Conservation (phyloP, 305 asterid species). For the Fraxinus greggii region DNA sequence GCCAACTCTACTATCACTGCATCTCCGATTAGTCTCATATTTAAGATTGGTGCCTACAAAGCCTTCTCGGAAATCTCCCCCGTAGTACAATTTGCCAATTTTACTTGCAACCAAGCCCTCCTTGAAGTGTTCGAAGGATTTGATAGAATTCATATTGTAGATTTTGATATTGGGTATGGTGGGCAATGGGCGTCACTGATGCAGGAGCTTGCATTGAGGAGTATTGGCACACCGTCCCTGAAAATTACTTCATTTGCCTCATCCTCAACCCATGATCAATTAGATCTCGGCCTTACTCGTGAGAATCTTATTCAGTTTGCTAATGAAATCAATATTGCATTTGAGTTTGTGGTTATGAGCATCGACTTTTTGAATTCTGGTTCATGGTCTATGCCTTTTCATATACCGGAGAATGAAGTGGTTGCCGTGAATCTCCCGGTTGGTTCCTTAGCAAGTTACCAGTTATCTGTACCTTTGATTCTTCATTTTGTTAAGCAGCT, state of each 20-base stretch:
- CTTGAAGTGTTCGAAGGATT: conserved; percentile 77
- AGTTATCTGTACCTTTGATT: conserved; percentile 49
- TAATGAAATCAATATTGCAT: conserved; percentile 50
- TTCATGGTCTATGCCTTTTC: conserved; percentile 62
- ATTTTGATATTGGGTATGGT: conserved; percentile 88
- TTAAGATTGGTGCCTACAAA: conserved; percentile 88
- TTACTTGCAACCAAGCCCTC: conserved; percentile 85
- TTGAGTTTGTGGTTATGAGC: conserved; percentile 65
- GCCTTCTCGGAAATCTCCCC: conserved; percentile 93
- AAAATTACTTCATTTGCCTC: conserved; percentile 82
- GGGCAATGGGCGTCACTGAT: conserved; percentile 96
- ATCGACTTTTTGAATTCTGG: conserved; percentile 56
- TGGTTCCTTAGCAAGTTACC: conserved; percentile 54
- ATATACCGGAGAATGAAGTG: conserved; percentile 51
- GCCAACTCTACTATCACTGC: conserved; percentile 26
- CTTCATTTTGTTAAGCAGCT: conserved; percentile 72
- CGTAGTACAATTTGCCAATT: conserved; percentile 69
- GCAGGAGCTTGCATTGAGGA: conserved; percentile 86
- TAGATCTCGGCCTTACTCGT: conserved; percentile 69
- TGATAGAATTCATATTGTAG: conserved; percentile 68
- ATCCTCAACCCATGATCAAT: conserved; percentile 66
- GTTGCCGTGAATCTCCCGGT: conserved; percentile 78
- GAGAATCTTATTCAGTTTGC: conserved; percentile 81
- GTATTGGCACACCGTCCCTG: conserved; percentile 59
- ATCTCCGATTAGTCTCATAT: conserved; percentile 69